Percentiles rank a stretch among this genome's conserved stretches.
Evolutionary conservation across 352 stramenopile species (phyloP).

Genomic region (Achlya hypogyna): DNA sequence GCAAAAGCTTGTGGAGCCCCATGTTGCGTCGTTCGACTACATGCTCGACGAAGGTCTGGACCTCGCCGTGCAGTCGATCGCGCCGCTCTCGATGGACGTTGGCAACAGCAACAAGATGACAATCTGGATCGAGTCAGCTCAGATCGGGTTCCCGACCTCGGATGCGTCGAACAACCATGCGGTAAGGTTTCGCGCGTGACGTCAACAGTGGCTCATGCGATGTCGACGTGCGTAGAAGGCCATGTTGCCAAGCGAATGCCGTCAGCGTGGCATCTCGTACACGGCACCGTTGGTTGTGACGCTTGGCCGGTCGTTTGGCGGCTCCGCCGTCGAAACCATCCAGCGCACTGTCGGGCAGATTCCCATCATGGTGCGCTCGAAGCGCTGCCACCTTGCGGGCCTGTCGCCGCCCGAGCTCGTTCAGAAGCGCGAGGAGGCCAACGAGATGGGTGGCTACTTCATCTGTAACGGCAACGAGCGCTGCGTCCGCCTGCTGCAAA

Average conservation of each 20-base stretch:
- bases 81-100: slow-evolving; percentile 84
- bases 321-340: slow-evolving; percentile 75
- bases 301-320: slow-evolving; percentile 72
- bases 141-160: slow-evolving; percentile 82
- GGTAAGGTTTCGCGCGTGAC: slow-evolving; percentile 10
- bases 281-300: slow-evolving; percentile 91
- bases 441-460: slow-evolving; percentile 99
- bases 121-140: slow-evolving; percentile 91
- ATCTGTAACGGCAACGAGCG: slow-evolving; percentile 99
- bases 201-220: no score
- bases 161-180: slow-evolving; percentile 80
- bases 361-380: slow-evolving; percentile 97
- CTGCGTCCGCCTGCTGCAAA: slow-evolving; percentile 96
- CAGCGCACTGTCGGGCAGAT: slow-evolving; percentile 90
- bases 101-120: slow-evolving; percentile 74
- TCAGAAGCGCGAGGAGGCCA: slow-evolving; percentile 85
- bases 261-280: slow-evolving; percentile 95
- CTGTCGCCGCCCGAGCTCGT: slow-evolving; percentile 85
- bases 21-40: slow-evolving; percentile 98
- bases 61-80: slow-evolving; percentile 88
- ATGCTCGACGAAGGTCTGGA: slow-evolving; percentile 93
- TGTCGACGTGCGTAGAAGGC: slow-evolving; percentile 40
- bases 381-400: slow-evolving; percentile 91
- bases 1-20: slow-evolving; percentile 89
- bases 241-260: slow-evolving; percentile 91